Evolutionary conservation across 768 basidiomycete genomes (phyloP).

Genomic region (Russula olivacea): DNA sequence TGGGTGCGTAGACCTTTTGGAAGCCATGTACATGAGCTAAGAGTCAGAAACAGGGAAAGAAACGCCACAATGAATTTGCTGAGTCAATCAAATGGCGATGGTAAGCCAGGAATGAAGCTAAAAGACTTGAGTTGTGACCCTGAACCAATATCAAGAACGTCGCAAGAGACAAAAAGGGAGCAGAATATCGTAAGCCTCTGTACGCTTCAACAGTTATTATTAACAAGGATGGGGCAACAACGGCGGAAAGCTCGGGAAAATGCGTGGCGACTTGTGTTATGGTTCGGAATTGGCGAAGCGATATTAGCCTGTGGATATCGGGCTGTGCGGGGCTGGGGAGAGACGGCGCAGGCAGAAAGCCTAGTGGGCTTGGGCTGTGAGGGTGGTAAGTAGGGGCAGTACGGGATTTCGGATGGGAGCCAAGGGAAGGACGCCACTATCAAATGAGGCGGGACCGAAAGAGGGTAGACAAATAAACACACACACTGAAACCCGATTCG

Average conservation of each 20-base stretch:
- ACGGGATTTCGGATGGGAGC: not conserved
- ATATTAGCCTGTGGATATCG: not conserved
- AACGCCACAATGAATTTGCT: not conserved
- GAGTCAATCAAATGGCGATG: not conserved
- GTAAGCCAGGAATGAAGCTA: not conserved
- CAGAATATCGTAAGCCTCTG: no score
- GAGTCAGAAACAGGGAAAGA: not conserved
- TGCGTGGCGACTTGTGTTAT: not conserved
- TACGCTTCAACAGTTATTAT: not conserved
- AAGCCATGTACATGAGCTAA: not conserved
- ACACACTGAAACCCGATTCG: slow-evolving; percentile 9
- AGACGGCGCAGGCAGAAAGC: not conserved
- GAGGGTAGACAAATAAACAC: not conserved
- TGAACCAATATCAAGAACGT: not conserved
- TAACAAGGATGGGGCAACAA: not conserved
- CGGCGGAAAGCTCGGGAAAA: not conserved
- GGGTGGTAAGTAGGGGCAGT: not conserved
- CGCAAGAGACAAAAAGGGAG: not conserved
- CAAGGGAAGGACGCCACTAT: slow-evolving; percentile 21
- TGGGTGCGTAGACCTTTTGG: not conserved
- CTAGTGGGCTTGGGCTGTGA: not conserved
- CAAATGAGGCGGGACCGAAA: slow-evolving; percentile 21
- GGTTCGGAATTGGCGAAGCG: not conserved
- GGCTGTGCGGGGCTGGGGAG: slow-evolving; percentile 3
- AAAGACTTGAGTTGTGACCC: not conserved